Base-by-base conservation (phyloP, 306 rosid genomes). In the Medicago ruthenica region DNA sequence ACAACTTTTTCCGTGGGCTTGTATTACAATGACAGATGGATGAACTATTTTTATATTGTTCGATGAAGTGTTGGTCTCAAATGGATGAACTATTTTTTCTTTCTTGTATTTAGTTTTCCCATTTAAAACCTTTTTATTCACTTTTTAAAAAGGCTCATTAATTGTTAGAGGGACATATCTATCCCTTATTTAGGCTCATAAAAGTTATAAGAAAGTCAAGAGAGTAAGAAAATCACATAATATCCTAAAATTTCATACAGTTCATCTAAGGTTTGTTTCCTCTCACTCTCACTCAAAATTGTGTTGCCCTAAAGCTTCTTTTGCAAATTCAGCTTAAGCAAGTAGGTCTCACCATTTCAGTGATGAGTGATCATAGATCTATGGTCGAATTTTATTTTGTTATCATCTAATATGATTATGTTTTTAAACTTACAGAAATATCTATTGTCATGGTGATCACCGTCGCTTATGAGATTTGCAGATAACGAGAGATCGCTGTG, bases 131-230 rank as follows among this genome's bases (percentile, higher is more conserved):
- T 42, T 47, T 13, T 7, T 63, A 7, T 34, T 36, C 20, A 63
- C 14, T 63, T n/a, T 15, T 18, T 5, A 3, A 34, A 16, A 41
- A 41, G 17, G 40, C 39, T 10, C 51, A 37, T 70, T 14, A 48
- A 70, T 22, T 62, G 8, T 71, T 27, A 4, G 31, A n/a, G 63
- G 67, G 77, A 64, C 73, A 51, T 50, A 37, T 0, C 0, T 64
- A 9, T 2, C 59, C 60, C 50, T 62, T 58, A 27, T 47, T 6
- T 4, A 7, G 10, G 40, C 9, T 40, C 27, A 62, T 62, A 71
- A 48, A 61, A n/a, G 60, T 48, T 44, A 44, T 4, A 0, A 11
- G 6, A 47, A 16, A 16, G 9, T 39, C 13, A 21, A 62, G 45
- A 40, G 54, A 60, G 71, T 4, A 40, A 17, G 53, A 41, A 16